Percentiles rank a stretch among this genome's conserved stretches.
Conservation (phyloP, 176 grass and related monocot genomes). For the Elymus sibiricus region DNA sequence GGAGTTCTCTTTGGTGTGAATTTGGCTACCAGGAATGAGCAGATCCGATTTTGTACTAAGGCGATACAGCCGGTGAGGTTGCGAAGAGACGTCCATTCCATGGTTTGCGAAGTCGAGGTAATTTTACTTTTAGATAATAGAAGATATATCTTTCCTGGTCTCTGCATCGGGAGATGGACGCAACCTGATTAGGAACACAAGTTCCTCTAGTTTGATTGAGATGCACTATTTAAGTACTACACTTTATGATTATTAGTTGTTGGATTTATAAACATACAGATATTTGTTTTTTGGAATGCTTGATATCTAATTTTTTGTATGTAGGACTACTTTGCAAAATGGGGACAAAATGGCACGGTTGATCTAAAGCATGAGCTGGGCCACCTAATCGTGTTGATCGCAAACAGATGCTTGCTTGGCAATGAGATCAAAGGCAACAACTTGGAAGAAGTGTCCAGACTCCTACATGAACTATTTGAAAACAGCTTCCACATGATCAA, state of each 20-base stretch:
- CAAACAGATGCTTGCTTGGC: neutral
- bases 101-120: neutral
- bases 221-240: neutral
- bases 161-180: neutral
- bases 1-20: neutral
- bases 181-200: neutral
- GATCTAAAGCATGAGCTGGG: neutral
- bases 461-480: neutral
- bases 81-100: neutral
- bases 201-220: neutral
- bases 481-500: neutral
- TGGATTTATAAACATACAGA: neutral
- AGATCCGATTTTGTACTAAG: constrained; percentile 14
- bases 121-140: neutral
- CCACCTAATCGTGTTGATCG: neutral
- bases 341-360: neutral
- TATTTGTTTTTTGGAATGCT: neutral
- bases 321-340: neutral
- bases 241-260: neutral
- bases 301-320: neutral
- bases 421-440: neutral
- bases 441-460: neutral
- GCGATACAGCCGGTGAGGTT: neutral
- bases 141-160: neutral
- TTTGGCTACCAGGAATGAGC: neutral